Conservation (phyloP, 1,139 yeast species). For the Trichomonascaceae sp. region DNA sequence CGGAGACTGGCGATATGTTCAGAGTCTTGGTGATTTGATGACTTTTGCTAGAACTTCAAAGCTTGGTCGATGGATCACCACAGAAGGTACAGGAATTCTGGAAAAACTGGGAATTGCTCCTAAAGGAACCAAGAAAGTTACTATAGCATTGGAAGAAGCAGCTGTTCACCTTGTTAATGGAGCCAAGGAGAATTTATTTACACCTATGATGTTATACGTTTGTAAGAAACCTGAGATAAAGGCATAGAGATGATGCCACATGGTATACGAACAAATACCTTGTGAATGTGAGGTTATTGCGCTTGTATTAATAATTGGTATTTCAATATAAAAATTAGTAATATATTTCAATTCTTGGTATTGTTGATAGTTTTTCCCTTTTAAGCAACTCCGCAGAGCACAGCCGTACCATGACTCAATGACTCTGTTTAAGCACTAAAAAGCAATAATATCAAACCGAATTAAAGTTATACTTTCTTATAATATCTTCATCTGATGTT, state of each 20-base stretch:
- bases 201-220: constrained; percentile 94
- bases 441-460: neutral
- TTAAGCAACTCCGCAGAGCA: neutral
- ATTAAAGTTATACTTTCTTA: too few species aligned
- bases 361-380: neutral
- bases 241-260: neutral
- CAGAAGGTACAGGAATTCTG: constrained; percentile 68
- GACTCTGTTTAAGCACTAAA: neutral
- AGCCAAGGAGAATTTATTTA: constrained; percentile 80
- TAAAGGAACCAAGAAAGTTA: constrained; percentile 85
- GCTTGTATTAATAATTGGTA: neutral
- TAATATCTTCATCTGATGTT: neutral
- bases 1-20: constrained; percentile 88
- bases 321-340: neutral
- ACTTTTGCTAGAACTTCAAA: constrained; percentile 87
- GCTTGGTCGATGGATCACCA: constrained; percentile 81
- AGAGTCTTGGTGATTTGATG: constrained; percentile 67
- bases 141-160: constrained; percentile 91
- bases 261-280: neutral
- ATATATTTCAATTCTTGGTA: neutral
- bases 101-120: constrained; percentile 89
- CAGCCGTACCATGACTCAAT: neutral
- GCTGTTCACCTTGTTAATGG: constrained; percentile 94
- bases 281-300: too few species aligned
- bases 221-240: constrained; percentile 61